phyloP scores from a whole-genome alignment of 257 asterid species.

The Scutellaria baicalensis region DNA sequence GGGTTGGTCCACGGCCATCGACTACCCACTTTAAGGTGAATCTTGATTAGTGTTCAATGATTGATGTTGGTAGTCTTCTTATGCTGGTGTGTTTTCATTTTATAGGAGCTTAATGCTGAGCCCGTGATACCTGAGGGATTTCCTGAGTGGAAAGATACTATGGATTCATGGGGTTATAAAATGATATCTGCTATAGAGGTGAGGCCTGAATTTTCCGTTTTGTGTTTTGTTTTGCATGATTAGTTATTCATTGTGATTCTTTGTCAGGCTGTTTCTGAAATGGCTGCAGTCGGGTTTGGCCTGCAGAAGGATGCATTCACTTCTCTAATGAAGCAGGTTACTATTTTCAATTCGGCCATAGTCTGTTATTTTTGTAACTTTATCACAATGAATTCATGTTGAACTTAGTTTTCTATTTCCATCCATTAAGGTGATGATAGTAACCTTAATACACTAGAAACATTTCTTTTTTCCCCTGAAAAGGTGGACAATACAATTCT shows the following conservation, averaged over 20 bases:
- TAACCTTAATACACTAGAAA: neutral
- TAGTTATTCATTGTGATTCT: conserved; percentile 7
- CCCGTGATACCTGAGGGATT: conserved; percentile 97
- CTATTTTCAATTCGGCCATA: neutral
- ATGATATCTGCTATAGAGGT: conserved; percentile 93
- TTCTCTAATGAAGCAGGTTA: conserved; percentile 92
- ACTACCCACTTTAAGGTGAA: conserved; percentile 73
- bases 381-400: neutral
- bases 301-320: conserved; percentile 87
- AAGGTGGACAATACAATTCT: neutral
- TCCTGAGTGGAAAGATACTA: conserved; percentile 81
- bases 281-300: conserved; percentile 98
- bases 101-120: conserved; percentile 86
- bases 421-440: neutral
- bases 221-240: neutral
- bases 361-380: conserved; percentile 8
- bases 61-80: conserved; percentile 17
- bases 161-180: conserved; percentile 94
- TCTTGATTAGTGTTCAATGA: neutral
- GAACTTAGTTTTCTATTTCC: neutral
- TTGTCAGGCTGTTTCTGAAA: conserved; percentile 84
- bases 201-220: conserved; percentile 13
- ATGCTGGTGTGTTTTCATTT: conserved; percentile 13
- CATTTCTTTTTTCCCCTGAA: neutral
- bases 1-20: conserved; percentile 82